Conservation (phyloP, 2,329 filamentous ascomycete species). For the Fusarium sp. region DNA sequence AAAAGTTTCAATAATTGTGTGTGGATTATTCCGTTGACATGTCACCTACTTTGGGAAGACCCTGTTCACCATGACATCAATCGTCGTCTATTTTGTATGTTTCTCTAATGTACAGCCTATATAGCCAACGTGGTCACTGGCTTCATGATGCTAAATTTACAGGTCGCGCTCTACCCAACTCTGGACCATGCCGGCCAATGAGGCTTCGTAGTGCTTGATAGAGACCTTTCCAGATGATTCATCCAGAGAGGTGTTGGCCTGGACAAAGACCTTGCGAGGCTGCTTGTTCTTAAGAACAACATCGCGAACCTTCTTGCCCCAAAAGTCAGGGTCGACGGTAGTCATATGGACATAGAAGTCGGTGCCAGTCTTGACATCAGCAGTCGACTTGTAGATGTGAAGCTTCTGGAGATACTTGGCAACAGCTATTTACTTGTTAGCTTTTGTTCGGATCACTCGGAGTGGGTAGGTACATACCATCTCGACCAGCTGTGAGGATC, state of each 20-base stretch:
- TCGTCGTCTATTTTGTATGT: constrained; percentile 8
- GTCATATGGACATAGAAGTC: constrained; percentile 88
- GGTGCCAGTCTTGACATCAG: constrained; percentile 81
- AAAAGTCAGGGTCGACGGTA: constrained; percentile 82
- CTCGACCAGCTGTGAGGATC: constrained; percentile 84
- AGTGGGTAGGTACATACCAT: constrained; percentile 56
- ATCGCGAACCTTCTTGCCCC: constrained; percentile 81
- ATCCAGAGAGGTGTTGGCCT: constrained; percentile 86
- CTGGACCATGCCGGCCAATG: constrained; percentile 82
- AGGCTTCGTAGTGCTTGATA: constrained; percentile 88
- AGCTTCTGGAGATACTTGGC: constrained; percentile 90
- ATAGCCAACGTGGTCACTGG: constrained; percentile 4
- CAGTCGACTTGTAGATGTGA: constrained; percentile 92
- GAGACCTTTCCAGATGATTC: constrained; percentile 75
- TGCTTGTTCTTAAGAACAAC: constrained; percentile 82
- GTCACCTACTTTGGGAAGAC: not conserved
- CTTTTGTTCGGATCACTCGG: not conserved
- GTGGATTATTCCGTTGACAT: constrained; percentile 10
- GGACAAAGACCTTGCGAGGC: constrained; percentile 91
- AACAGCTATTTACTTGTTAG: constrained; percentile 67
- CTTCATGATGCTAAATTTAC: constrained; percentile 47
- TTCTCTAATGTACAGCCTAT: constrained; percentile 35
- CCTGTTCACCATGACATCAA: constrained; percentile 6
- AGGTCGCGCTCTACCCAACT: constrained; percentile 77
- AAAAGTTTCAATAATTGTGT: constrained; percentile 30